These are phyloP conservation scores for Amylocystis lapponica DNA, from an alignment of 768 basidiomycete genomes.

Conservation along the genomic window DNA sequence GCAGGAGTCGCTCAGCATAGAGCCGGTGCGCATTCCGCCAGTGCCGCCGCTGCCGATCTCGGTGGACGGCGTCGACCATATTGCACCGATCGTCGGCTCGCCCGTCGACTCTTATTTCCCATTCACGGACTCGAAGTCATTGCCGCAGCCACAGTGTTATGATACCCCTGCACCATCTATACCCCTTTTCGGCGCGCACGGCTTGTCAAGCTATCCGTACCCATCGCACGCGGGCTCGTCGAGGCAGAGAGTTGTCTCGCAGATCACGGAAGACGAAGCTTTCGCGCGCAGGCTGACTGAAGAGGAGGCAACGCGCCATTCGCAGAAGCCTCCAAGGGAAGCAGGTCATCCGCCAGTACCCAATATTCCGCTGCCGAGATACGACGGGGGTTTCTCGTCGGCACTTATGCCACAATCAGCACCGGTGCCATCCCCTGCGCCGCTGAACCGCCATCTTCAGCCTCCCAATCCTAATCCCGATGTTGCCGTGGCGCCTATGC, in stretches of 20 bases:
- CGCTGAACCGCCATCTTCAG: background rate
- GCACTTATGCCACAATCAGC: background rate
- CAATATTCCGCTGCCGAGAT: background rate
- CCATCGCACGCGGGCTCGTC: background rate
- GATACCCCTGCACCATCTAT: background rate
- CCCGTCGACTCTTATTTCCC: background rate
- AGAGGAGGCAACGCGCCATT: too few species aligned
- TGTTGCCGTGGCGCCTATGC: too few species aligned
- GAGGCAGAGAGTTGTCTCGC: conserved; percentile 2
- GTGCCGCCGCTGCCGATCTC: too few species aligned
- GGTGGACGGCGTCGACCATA: background rate
- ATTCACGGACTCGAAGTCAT: background rate
- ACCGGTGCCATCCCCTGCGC: background rate
- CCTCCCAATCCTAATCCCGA: background rate
- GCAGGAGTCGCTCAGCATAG: conserved; percentile 46
- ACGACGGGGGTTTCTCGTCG: conserved; percentile 1
- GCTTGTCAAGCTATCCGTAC: too few species aligned
- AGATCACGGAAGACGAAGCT: conserved; percentile 36
- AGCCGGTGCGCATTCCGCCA: too few species aligned
- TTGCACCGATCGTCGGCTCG: background rate
- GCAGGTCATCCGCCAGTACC: background rate
- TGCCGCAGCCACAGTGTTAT: background rate
- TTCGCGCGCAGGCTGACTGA: conserved; percentile 34
- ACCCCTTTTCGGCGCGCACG: background rate
- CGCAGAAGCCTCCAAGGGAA: background rate